Evolutionary conservation across 164 flowering plant species (phyloP).

Genomic region (Piper longum): DNA sequence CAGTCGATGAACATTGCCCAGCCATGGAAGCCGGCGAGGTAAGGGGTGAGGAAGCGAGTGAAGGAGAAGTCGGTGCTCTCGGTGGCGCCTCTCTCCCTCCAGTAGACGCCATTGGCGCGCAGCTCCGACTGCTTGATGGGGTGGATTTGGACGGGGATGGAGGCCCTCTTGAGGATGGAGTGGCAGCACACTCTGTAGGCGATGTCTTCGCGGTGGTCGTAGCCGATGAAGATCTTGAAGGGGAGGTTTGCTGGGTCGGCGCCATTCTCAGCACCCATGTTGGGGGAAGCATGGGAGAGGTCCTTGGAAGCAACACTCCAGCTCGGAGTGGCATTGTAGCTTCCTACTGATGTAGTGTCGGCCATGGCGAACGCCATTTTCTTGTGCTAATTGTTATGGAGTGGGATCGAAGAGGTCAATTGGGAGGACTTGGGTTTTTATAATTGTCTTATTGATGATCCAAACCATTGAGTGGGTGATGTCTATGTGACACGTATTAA

Average conservation of each 20-base stretch:
- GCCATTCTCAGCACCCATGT: slow-evolving; percentile 11
- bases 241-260: slow-evolving; percentile 1
- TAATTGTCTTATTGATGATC: no score
- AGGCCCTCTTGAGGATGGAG: slow-evolving; percentile 55
- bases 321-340: no score
- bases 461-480: no score
- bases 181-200: slow-evolving; percentile 73
- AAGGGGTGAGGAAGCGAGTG: slow-evolving; percentile 64
- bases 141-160: slow-evolving; percentile 59
- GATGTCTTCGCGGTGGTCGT: slow-evolving; percentile 77
- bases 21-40: slow-evolving; percentile 58
- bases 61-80: slow-evolving; percentile 98
- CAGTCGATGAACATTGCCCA: slow-evolving; percentile 98
- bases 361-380: no score
- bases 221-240: slow-evolving; percentile 78
- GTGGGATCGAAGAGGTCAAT: no score
- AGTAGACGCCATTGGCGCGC: slow-evolving; percentile 47
- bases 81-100: slow-evolving; percentile 65
- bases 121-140: slow-evolving; percentile 77
- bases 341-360: no score
- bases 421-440: no score
- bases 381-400: no score
- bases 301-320: no score
- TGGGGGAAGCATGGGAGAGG: neutral
- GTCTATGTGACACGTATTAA: no score